phyloP scores from a whole-genome alignment of 768 basidiomycete genomes.

The Pholiota molesta region DNA sequence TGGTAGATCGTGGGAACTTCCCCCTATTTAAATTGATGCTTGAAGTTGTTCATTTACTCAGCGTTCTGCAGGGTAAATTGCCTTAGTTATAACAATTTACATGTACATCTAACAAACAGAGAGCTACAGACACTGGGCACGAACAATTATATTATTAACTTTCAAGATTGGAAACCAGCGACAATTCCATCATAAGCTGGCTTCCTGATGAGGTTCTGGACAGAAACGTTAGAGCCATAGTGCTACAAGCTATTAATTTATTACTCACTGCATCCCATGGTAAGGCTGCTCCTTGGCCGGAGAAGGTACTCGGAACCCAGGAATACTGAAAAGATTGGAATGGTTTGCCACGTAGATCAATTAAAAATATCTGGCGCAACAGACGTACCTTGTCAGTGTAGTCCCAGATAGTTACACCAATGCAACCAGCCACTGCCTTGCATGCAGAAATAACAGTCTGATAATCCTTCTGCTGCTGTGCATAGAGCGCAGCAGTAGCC shows the following conservation, averaged over 20 bases:
- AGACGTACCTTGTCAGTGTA: constrained; percentile 40
- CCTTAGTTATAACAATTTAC: too few species aligned
- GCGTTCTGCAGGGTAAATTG: too few species aligned
- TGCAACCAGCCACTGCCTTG: constrained; percentile 41
- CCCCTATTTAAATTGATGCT: too few species aligned
- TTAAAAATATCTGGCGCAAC: background rate
- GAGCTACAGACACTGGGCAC: too few species aligned
- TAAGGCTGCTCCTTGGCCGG: constrained; percentile 40
- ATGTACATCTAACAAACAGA: too few species aligned
- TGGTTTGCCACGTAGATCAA: background rate
- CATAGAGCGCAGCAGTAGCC: constrained; percentile 46
- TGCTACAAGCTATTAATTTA: background rate
- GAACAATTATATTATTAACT: background rate
- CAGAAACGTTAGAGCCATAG: background rate
- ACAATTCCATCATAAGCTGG: constrained; percentile 52
- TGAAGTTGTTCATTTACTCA: too few species aligned
- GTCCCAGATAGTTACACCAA: constrained; percentile 52
- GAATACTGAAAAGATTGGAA: constrained; percentile 33
- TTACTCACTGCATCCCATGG: constrained; percentile 41
- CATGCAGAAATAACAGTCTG: constrained; percentile 59
- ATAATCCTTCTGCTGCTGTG: constrained; percentile 62
- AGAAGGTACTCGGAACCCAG: constrained; percentile 41
- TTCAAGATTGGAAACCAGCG: constrained; percentile 29
- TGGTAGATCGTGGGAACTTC: constrained; percentile 5
- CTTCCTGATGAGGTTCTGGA: constrained; percentile 42